Evolutionary conservation across 1,139 yeast species (phyloP), one percentile per base, ranked within the genome.

Genomic region (Pichia sp.): DNA sequence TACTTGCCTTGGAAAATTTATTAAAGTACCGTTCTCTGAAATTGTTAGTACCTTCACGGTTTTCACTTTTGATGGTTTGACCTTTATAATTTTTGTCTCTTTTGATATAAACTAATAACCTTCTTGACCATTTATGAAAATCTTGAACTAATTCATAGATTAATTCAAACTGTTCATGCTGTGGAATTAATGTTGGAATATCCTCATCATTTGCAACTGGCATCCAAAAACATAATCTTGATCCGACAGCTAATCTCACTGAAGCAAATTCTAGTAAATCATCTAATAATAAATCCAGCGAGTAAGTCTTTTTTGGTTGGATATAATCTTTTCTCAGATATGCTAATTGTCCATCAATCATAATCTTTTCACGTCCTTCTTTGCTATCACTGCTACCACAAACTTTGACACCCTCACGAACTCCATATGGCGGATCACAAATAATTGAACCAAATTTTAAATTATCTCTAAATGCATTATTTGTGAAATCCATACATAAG

Each of bases 401-500:
- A 0, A 90, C 96, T 59, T 87, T 87, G 40, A 94, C 75, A 1
- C 97, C 96, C 62, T 94, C 99, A 56, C 99, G 73, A 1, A 92
- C 95, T 3, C 98, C 99, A 62, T 92, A 92, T 0, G 99, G 99
- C 1, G 98, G 98, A 63, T 92, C 99, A 60, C 97, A 90, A 2
- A 92, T 78, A 12, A 92, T 89, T 1, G 89, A 75, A 57, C 92
- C 96, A 20, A 94, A 73, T 33, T 59, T 64, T 37, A 92, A 66
- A 55, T 74, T 71, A 1, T 64, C 50, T 51, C 97, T 73, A 45
- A 94, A 69, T 3, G 96, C 83, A 62, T 85, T 85, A 60, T 92
- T 90, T 4, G 97, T 92, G 63, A 92, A 92, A 64, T 92, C 99
- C 95, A 92, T 87, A 11, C 95, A 82, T 56, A 87, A 58, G 0